Evolutionary conservation across 768 basidiomycete genomes (phyloP).

Genomic region (Termitomyces sp.): DNA sequence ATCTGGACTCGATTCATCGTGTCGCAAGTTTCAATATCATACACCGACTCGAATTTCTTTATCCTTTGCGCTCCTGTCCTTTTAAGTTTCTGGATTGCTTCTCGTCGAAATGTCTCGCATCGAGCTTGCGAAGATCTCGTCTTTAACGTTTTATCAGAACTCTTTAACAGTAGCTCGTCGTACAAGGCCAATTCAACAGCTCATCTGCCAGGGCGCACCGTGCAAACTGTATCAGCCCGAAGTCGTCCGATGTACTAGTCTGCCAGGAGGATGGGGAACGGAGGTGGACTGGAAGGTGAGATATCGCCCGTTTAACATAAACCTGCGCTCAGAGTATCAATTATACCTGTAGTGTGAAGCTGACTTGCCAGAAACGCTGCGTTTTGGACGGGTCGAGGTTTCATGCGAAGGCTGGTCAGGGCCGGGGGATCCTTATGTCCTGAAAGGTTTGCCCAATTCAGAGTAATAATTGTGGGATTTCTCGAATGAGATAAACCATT

Average conservation of each 20-base stretch:
- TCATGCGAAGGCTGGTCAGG: constrained; percentile 88
- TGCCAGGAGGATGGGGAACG: constrained; percentile 63
- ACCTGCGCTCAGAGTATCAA: not conserved
- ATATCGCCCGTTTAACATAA: not conserved
- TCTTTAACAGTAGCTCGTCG: constrained; percentile 61
- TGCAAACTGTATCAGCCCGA: constrained; percentile 78
- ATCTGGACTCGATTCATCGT: not conserved
- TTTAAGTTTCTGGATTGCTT: not conserved
- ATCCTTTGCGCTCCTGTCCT: not conserved
- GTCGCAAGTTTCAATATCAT: not conserved
- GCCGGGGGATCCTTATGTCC: constrained; percentile 77
- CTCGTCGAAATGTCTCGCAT: constrained; percentile 54
- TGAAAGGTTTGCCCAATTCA: constrained; percentile 56
- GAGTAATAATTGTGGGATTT: not conserved
- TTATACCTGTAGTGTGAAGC: constrained; percentile 64
- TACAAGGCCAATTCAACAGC: constrained; percentile 66
- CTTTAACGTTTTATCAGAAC: constrained; percentile 76
- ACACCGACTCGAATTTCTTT: not conserved
- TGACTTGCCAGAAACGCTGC: constrained; percentile 75
- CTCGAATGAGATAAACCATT: not conserved
- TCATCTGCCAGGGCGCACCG: constrained; percentile 73
- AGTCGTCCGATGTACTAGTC: constrained; percentile 77
- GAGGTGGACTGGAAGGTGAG: constrained; percentile 90
- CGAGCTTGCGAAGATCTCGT: constrained; percentile 62
- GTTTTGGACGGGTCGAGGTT: constrained; percentile 81